Base-by-base conservation (phyloP, 2,329 filamentous ascomycete genomes). In the Epichloe sibirici region DNA sequence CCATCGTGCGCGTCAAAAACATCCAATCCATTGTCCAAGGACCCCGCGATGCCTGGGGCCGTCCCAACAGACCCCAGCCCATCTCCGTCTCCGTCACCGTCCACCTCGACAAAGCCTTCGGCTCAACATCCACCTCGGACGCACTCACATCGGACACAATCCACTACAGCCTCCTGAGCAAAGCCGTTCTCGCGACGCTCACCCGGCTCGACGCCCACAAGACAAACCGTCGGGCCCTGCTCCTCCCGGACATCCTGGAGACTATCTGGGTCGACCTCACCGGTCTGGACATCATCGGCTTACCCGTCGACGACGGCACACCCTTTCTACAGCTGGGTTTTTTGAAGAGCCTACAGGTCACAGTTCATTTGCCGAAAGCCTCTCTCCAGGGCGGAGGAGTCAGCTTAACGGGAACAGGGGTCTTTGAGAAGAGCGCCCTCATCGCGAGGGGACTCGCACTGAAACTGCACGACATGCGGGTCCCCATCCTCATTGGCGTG, bases 121-220 rank as follows among this genome's bases (percentile, higher is more conserved):
- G 69, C 47, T 71, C 75, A 0, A 79, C 83, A 1, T 80, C 82
- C 0, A 61, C 72, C 1, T 66, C 66, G 4, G 86, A 90, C 67
- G 69, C 69, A 8, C 75, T 90, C 37, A 76, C 80, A 45, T 66
- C 68, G n/a, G 85, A 85, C 62, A 90, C 86, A 2, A 79, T 89
- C 25, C 84, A 90, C 69, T 90, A 90, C 61, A 86, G 86, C 2
- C 74, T 71, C 9, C 72, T 90, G 13, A 83, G 81, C 69, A 88
- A 89, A 68, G 72, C 74, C 0, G 72, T 90, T 13, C 68, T 84
- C 35, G 65, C 66, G 25, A 70, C 69, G 12, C 62, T 83, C 28
- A 65, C 68, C 45, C 56, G 65, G n/a, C 59, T 63, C 23, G 53
- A 51, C 45, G 28, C 25, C 15, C 44, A 45, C 31, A 44, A 51